Percentiles rank a stretch among this genome's conserved stretches.
Evolutionary conservation across 768 basidiomycete genomes (phyloP).

Genomic region (Chalciporus sphaerocephalus): DNA sequence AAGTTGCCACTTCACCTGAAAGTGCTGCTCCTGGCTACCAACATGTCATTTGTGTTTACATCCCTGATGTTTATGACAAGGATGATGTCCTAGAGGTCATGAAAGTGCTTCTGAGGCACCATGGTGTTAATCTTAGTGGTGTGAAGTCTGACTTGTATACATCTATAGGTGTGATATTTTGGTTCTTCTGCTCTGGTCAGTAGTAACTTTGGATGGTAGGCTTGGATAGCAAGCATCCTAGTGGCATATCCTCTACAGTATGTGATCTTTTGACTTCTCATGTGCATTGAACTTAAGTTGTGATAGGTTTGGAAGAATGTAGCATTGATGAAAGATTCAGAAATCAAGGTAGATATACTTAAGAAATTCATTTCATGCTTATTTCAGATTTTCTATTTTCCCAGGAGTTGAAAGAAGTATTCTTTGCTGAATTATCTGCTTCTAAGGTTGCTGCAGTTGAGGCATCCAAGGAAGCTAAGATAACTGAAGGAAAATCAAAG

Average conservation of each 20-base stretch:
- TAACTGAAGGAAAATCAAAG: conserved; percentile 34
- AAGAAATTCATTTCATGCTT: neutral
- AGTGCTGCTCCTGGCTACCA: conserved; percentile 46
- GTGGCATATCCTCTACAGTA: conserved; percentile 69
- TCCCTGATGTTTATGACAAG: conserved; percentile 70
- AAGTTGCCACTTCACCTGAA: conserved; percentile 62
- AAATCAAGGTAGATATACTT: conserved; percentile 50
- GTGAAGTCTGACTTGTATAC: conserved; percentile 75
- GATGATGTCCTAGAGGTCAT: conserved; percentile 57
- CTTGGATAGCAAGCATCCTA: conserved; percentile 72
- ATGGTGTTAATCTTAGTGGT: conserved; percentile 60
- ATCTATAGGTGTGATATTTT: conserved; percentile 42
- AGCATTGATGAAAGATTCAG: conserved; percentile 51
- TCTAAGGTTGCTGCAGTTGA: conserved; percentile 24
- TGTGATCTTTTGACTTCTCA: conserved; percentile 12
- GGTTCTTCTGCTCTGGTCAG: neutral
- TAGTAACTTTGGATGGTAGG: conserved; percentile 36
- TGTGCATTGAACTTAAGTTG: neutral
- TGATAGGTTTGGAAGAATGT: conserved; percentile 65
- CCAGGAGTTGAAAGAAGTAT: conserved; percentile 62
- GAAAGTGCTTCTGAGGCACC: conserved; percentile 59
- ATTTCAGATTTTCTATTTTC: neutral
- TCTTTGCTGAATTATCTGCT: conserved; percentile 44
- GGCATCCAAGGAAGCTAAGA: conserved; percentile 17
- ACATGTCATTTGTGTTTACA: conserved; percentile 67